These are phyloP conservation scores for Alternaria incomplexa DNA, from an alignment of 2,329 filamentous ascomycete species.

Conservation along the genomic window DNA sequence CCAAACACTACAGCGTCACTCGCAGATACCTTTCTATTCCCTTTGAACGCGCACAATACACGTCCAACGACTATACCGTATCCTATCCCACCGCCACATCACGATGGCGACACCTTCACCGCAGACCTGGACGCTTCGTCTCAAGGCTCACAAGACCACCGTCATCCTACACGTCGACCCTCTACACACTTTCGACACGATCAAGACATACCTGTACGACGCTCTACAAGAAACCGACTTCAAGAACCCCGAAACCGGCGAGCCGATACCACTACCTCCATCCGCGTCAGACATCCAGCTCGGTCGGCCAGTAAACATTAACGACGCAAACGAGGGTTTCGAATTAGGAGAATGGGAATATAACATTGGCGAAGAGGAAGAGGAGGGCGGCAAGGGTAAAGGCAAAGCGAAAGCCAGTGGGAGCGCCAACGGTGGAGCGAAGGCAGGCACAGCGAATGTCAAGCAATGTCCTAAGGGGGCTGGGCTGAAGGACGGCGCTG, in stretches of 20 bases:
- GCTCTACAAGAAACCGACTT: conserved; percentile 51
- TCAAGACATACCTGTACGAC: conserved; percentile 52
- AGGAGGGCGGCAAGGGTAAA: conserved; percentile 46
- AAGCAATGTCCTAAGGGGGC: conserved; percentile 45
- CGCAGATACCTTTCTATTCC: background rate
- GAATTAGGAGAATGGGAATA: conserved; percentile 44
- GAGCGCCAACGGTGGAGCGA: background rate
- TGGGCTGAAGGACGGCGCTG: conserved; percentile 43
- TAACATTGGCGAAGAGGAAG: conserved; percentile 30
- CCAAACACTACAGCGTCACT: background rate
- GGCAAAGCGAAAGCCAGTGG: conserved; percentile 48
- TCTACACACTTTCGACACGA: conserved; percentile 46
- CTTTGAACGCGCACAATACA: conserved; percentile 2
- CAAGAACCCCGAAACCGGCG: conserved; percentile 35
- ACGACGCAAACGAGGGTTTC: conserved; percentile 52
- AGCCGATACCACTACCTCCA: conserved; percentile 47
- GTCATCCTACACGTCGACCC: conserved; percentile 56
- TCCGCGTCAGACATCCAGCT: conserved; percentile 50
- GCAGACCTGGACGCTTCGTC: conserved; percentile 52
- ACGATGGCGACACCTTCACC: conserved; percentile 34
- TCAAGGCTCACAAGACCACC: conserved; percentile 55
- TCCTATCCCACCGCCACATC: background rate
- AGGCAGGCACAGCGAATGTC: conserved; percentile 7
- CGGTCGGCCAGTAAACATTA: conserved; percentile 49
- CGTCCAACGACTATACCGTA: no score